Conservation (phyloP, 768 basidiomycete genomes). For the Cystobasidiopsis lactophilus region DNA sequence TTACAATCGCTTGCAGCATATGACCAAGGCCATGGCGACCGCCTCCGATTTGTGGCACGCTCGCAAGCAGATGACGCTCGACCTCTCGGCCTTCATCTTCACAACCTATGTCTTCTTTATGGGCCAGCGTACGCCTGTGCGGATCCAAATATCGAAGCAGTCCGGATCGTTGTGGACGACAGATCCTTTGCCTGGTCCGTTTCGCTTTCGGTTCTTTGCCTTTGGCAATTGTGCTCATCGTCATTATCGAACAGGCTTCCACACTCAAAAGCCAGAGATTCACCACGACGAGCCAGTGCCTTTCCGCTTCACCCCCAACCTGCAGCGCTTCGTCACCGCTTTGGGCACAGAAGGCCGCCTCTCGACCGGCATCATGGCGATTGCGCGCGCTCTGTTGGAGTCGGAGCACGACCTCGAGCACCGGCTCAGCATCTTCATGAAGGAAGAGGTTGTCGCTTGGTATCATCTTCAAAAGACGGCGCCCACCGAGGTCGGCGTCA, state of each 20-base stretch:
- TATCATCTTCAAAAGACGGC: constrained; percentile 36
- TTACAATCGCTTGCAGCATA: constrained; percentile 39
- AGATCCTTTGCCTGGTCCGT: constrained; percentile 52
- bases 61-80: constrained; percentile 86
- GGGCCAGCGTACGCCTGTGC: constrained; percentile 55
- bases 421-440: constrained; percentile 68
- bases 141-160: constrained; percentile 71
- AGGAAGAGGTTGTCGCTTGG: constrained; percentile 78
- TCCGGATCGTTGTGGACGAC: constrained; percentile 83
- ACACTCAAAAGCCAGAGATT: constrained; percentile 36
- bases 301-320: constrained; percentile 89
- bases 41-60: constrained; percentile 83
- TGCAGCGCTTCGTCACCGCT: constrained; percentile 78
- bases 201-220: no score
- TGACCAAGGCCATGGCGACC: constrained; percentile 61
- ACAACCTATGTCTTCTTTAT: constrained; percentile 74
- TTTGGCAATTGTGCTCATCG: no score
- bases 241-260: constrained; percentile 19
- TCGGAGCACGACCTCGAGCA: constrained; percentile 91
- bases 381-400: constrained; percentile 69
- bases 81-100: constrained; percentile 70
- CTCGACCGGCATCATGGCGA: constrained; percentile 67
- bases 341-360: constrained; percentile 75
- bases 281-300: constrained; percentile 70
- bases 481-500: constrained; percentile 35